phyloP scores from a whole-genome alignment of 306 rosid genomes.

The Benincasa hispida region DNA sequence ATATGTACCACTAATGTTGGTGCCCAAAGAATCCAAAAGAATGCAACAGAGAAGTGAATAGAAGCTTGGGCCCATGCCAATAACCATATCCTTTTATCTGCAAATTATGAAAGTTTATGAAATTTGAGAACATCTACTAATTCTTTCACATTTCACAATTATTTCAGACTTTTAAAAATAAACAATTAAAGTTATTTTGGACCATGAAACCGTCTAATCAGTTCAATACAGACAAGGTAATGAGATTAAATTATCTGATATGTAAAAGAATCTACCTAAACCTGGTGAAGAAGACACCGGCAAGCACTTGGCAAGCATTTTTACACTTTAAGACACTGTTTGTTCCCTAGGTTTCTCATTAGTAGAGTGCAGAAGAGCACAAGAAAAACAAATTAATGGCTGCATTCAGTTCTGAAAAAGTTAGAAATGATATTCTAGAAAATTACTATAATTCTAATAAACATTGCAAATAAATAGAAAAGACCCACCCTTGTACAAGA shows the following conservation, averaged over 20 bases:
- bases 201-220: neutral
- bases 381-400: neutral
- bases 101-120: constrained; percentile 17
- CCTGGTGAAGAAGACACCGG: neutral
- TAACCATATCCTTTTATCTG: constrained; percentile 96
- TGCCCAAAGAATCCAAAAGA: constrained; percentile 92
- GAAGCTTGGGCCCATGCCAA: constrained; percentile 87
- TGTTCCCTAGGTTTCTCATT: neutral
- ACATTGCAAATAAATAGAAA: neutral
- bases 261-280: neutral
- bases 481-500: neutral
- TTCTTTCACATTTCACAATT: neutral
- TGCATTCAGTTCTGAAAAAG: neutral
- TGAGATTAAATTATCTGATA: neutral
- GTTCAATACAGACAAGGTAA: neutral
- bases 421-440: neutral
- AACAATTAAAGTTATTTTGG: neutral
- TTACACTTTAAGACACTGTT: neutral
- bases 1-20: constrained; percentile 86
- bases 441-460: neutral
- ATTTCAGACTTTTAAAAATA: neutral
- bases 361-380: neutral
- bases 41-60: constrained; percentile 66
- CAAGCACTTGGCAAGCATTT: neutral
- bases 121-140: neutral